Conservation (phyloP, 2,329 filamentous ascomycete genomes). For the Cladosporium colombiae region DNA sequence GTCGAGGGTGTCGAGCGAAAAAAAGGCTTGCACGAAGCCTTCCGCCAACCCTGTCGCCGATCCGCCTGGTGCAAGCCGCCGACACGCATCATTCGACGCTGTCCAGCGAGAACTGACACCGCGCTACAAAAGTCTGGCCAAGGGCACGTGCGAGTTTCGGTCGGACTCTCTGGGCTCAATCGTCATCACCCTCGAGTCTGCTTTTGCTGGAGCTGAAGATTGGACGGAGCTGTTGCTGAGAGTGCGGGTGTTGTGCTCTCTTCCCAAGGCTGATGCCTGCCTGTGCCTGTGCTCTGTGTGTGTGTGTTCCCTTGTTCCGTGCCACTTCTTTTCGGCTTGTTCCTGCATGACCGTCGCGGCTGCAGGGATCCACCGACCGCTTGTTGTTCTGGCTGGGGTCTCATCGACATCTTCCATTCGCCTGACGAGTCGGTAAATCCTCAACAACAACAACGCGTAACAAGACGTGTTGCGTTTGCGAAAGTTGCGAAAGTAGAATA, state of each 20-base stretch:
- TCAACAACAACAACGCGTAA: neutral
- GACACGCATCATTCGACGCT: constrained; percentile 6
- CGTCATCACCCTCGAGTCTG: constrained; percentile 1
- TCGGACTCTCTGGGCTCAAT: neutral
- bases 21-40: constrained; percentile 18
- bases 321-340: neutral
- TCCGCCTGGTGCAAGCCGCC: constrained; percentile 7
- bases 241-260: neutral
- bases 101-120: neutral
- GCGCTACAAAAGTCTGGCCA: constrained; percentile 13
- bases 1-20: neutral
- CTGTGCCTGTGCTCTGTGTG: no score
- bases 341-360: constrained; percentile 12
- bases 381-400: neutral
- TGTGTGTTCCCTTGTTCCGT: neutral
- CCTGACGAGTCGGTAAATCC: neutral
- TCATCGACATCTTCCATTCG: neutral
- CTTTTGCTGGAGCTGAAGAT: neutral
- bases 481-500: neutral
- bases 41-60: constrained; percentile 9
- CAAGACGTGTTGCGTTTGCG: neutral
- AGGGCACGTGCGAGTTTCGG: constrained; percentile 8
- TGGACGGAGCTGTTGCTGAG: neutral
- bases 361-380: constrained; percentile 12
- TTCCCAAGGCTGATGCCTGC: neutral